A percentile compares a stretch with the other conserved stretches of the same genome.
Evolutionary conservation across 2,329 filamentous ascomycete species (phyloP).

Genomic region (Escovopsis weberi): DNA sequence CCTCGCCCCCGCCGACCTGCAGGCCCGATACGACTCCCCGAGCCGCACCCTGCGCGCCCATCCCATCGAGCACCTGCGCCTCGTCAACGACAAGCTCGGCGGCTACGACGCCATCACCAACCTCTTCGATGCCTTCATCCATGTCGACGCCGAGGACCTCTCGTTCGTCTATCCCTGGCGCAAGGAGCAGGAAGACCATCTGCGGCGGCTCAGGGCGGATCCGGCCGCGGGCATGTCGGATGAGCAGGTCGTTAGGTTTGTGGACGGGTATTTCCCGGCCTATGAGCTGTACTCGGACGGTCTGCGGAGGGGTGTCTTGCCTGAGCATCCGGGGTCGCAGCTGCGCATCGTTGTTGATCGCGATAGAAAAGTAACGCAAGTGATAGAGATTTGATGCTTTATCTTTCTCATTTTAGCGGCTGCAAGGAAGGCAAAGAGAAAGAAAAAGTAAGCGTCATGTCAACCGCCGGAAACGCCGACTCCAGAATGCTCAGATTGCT

Average conservation of each 20-base stretch:
- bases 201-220: slow-evolving; percentile 48
- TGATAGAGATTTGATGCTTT: slow-evolving; percentile 21
- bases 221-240: slow-evolving; percentile 58
- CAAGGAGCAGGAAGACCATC: slow-evolving; percentile 59
- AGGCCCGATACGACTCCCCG: slow-evolving; percentile 35
- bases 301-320: slow-evolving; percentile 42
- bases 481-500: too few relatives aligned
- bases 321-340: slow-evolving; percentile 33
- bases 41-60: slow-evolving; percentile 35
- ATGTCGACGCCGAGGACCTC: slow-evolving; percentile 55
- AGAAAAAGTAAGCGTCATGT: too few relatives aligned
- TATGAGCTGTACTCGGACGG: slow-evolving; percentile 55
- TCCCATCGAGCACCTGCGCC: slow-evolving; percentile 32
- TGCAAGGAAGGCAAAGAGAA: too few relatives aligned
- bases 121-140: slow-evolving; percentile 39
- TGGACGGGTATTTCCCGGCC: slow-evolving; percentile 52
- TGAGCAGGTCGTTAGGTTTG: slow-evolving; percentile 64
- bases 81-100: slow-evolving; percentile 33
- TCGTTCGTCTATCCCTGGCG: slow-evolving; percentile 76
- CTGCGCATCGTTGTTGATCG: slow-evolving; percentile 46
- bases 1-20: slow-evolving; percentile 35
- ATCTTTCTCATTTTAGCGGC: too few relatives aligned
- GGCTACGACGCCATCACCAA: slow-evolving; percentile 35
- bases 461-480: too few relatives aligned
- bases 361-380: slow-evolving; percentile 44